Conservation (phyloP, 805 yeast genomes). For the Wickerhamiella qilinensis region DNA sequence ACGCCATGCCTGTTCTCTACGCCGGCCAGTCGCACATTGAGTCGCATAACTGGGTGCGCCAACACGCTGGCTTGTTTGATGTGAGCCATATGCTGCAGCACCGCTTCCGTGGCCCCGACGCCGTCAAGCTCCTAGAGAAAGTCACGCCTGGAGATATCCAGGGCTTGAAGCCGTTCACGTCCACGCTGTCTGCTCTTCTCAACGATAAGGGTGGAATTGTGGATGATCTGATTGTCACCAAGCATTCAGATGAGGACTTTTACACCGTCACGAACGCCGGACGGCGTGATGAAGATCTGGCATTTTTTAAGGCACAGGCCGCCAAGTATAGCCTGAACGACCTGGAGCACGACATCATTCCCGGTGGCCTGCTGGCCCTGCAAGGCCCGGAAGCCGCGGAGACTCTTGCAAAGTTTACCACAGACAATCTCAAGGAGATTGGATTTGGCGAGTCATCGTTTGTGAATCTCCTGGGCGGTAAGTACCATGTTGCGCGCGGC, state of each 20-base stretch:
- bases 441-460: constrained; percentile 59
- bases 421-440: constrained; percentile 39
- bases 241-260: constrained; percentile 49
- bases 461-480: constrained; percentile 26
- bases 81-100: constrained; percentile 98
- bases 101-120: constrained; percentile 48
- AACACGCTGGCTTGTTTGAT: constrained; percentile 79
- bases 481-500: constrained; percentile 74
- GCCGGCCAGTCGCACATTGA: constrained; percentile 75
- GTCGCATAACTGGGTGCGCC: constrained; percentile 88
- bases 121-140: constrained; percentile 52
- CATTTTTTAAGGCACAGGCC: constrained; percentile 42
- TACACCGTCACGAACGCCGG: constrained; percentile 96
- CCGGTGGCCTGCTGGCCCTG: constrained; percentile 67
- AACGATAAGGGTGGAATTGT: constrained; percentile 71
- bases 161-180: constrained; percentile 37
- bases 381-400: constrained; percentile 84
- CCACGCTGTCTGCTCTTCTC: constrained; percentile 64
- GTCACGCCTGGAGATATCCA: constrained; percentile 78
- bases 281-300: constrained; percentile 65
- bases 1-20: constrained; percentile 84
- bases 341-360: constrained; percentile 29
- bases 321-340: constrained; percentile 22
- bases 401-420: constrained; percentile 47
- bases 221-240: constrained; percentile 84